Evolutionary conservation across 2,329 filamentous ascomycete species (phyloP).

Genomic region (Pyrenochaeta sp.): DNA sequence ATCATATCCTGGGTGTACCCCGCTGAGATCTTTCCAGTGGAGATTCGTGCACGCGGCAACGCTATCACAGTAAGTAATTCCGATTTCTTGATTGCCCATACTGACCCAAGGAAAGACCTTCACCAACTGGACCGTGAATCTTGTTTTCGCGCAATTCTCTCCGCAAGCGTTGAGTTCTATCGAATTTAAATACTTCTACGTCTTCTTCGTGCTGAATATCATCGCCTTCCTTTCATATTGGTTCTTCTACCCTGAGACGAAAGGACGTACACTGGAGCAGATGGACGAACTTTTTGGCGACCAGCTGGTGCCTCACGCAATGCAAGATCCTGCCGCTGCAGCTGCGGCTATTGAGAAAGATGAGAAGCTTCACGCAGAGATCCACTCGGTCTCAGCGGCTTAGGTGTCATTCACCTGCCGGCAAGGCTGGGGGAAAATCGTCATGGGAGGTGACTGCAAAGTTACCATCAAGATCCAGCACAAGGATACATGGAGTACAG

Average conservation of each 20-base stretch:
- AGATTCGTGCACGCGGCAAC: slow-evolving; percentile 53
- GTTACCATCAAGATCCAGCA: too few relatives aligned
- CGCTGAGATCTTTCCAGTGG: slow-evolving; percentile 57
- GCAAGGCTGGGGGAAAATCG: too few relatives aligned
- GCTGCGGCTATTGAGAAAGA: slow-evolving; percentile 35
- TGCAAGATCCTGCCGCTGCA: slow-evolving; percentile 42
- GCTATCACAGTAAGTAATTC: too few relatives aligned
- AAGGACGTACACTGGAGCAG: slow-evolving; percentile 36
- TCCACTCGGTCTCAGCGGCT: too few relatives aligned
- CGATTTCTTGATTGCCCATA: too few relatives aligned
- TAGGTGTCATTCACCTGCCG: too few relatives aligned
- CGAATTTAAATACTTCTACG: slow-evolving; percentile 58
- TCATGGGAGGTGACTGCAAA: too few relatives aligned
- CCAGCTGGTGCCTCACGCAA: slow-evolving; percentile 46
- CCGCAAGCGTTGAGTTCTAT: slow-evolving; percentile 47
- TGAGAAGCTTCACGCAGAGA: slow-evolving; percentile 17
- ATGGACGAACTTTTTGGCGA: slow-evolving; percentile 43
- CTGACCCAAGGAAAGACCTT: too few relatives aligned
- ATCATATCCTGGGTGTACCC: slow-evolving; percentile 58
- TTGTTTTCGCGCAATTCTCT: slow-evolving; percentile 60
- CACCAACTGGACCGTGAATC: slow-evolving; percentile 55
- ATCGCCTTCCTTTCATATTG: slow-evolving; percentile 36
- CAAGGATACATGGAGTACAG: too few relatives aligned
- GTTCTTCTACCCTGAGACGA: slow-evolving; percentile 42
- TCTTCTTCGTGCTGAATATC: slow-evolving; percentile 55